phyloP scores from a whole-genome alignment of 1,139 yeast species.

The Yamadazyma atmosphaerica region DNA sequence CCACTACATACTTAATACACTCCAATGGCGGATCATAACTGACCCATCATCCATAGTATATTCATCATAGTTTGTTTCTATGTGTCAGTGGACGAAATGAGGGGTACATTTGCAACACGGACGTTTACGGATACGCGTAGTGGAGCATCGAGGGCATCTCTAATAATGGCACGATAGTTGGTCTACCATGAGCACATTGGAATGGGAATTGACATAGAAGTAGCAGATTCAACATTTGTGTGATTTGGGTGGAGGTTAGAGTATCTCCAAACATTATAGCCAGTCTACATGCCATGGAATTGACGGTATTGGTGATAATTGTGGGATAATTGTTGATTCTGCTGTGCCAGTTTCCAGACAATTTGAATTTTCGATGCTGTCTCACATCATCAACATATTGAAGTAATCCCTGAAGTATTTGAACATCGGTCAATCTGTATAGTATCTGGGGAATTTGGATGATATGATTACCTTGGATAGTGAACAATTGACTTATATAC shows the following conservation, averaged over 20 bases:
- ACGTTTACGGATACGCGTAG: neutral
- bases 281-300: slow-evolving; percentile 67
- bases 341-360: slow-evolving; percentile 18
- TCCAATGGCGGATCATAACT: too few species aligned
- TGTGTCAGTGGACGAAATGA: too few species aligned
- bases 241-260: slow-evolving; percentile 46
- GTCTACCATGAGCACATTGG: slow-evolving; percentile 88
- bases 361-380: slow-evolving; percentile 18
- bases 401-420: neutral
- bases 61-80: too few species aligned
- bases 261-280: slow-evolving; percentile 74
- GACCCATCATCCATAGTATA: too few species aligned
- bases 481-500: slow-evolving; percentile 2
- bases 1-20: neutral
- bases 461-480: neutral
- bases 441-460: slow-evolving; percentile 3
- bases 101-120: slow-evolving; percentile 3
- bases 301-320: slow-evolving; percentile 49
- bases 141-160: neutral
- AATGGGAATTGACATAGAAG: slow-evolving; percentile 60
- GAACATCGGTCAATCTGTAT: neutral
- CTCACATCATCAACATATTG: slow-evolving; percentile 33
- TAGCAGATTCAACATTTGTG: slow-evolving; percentile 39
- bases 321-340: slow-evolving; percentile 40
- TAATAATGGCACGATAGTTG: slow-evolving; percentile 61